Conservation (phyloP, 2,329 filamentous ascomycete genomes). For the Arthrobotrys musiformis region DNA sequence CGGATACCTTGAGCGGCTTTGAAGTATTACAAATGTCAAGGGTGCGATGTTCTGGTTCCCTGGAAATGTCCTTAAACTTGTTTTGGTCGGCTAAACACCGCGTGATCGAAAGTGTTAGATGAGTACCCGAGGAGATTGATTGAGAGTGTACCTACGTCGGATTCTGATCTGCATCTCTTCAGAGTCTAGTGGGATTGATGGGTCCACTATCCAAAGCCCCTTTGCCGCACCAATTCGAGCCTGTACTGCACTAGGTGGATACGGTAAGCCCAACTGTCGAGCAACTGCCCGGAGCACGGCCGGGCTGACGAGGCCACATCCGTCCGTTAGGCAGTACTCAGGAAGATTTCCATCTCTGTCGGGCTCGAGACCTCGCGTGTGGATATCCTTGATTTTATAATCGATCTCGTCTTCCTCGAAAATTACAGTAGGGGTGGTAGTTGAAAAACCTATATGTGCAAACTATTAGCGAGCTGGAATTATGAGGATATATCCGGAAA, state of each 20-base stretch:
- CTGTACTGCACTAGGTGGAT: constrained; percentile 74
- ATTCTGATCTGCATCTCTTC: constrained; percentile 72
- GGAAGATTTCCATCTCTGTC: not conserved
- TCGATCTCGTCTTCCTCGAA: constrained; percentile 56
- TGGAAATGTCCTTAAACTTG: constrained; percentile 71
- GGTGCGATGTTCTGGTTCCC: constrained; percentile 68
- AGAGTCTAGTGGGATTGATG: constrained; percentile 64
- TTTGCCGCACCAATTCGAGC: constrained; percentile 78
- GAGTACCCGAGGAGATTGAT: too few species aligned
- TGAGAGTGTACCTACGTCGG: constrained; percentile 60
- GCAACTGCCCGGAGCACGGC: constrained; percentile 69
- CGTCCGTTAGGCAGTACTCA: constrained; percentile 71
- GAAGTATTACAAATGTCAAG: constrained; percentile 72
- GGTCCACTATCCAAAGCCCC: constrained; percentile 77
- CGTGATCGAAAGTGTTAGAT: constrained; percentile 45
- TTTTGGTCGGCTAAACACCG: constrained; percentile 68
- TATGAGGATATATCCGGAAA: not conserved
- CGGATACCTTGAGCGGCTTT: constrained; percentile 66
- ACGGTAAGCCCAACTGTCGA: constrained; percentile 66
- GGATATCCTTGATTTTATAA: constrained; percentile 60
- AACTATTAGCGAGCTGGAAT: not conserved
- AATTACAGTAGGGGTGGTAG: constrained; percentile 55
- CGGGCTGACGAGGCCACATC: constrained; percentile 74
- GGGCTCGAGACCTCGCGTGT: not conserved
- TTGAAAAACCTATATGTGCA: constrained; percentile 55